Base-by-base conservation (phyloP, 768 basidiomycete genomes). In the Paxillus involutus region DNA sequence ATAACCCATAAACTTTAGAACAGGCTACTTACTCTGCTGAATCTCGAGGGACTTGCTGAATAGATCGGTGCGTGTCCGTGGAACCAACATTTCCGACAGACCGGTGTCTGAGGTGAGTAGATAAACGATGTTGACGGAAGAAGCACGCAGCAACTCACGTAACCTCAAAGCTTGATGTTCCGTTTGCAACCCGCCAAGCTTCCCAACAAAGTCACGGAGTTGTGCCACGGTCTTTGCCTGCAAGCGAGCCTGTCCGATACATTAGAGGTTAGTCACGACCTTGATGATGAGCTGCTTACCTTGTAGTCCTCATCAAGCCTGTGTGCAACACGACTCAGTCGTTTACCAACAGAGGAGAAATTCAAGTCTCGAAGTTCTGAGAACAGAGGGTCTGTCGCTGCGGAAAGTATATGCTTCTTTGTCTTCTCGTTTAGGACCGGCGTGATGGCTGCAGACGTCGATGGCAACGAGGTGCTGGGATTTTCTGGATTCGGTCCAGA, bases 41-140 rank as follows among this genome's bases (percentile, higher is more conserved):
- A 97, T 89, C 73, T 98, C 95, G 10, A 99, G 77, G 11, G 87
- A 89, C 64, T 86, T 89, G 72, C 94, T 93, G 74, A 99, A 99
- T 44, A 87, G 74, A 39, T 96, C 90, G 13, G 90, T 89, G 49
- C 83, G 78, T 2, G 95, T 98, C 55, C 88, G 76, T 21, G 90
- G 86, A 55, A 94, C 84, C 41, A 99, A 78, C 66, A 94, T 75
- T 72, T 98, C 97, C n/a, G 93, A 95, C 44, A 99, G 67, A 30
- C 89, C 89, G 52, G 94, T 98, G 69, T 99, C 97, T 98, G 40
- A 33, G 29, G 40, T 44, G 19, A 43, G 59, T 24, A 16, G 10
- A 32, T 59, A 35, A 57, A 52, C 44, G 29, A 53, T 17, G 47
- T 17, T 45, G 49, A 52, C 24, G 7, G 8, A 29, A 35, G 47